phyloP scores from a whole-genome alignment of 805 yeast genomes.

The Metschnikowia aberdeeniae region DNA sequence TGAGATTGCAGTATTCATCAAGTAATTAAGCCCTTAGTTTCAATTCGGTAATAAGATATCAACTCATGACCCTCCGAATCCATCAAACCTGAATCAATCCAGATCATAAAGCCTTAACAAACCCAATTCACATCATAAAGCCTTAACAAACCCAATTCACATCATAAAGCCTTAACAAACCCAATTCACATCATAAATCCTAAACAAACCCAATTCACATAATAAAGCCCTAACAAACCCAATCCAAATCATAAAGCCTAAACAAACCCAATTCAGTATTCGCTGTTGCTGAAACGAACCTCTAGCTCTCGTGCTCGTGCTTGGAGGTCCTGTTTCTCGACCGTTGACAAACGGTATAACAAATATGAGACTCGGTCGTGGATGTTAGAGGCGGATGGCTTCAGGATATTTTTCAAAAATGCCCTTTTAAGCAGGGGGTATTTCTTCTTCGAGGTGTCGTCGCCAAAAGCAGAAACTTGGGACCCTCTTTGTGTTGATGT shows the following conservation, averaged over 20 bases:
- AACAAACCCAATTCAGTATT: neutral
- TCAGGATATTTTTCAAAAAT: conserved; percentile 10
- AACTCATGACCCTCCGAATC: no score
- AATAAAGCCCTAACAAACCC: no score
- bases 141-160: neutral
- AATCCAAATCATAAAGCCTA: no score
- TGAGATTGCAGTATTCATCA: neutral
- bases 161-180: no score
- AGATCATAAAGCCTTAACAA: no score
- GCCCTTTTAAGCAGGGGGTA: conserved; percentile 13
- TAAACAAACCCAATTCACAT: neutral
- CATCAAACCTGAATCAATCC: no score
- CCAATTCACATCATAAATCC: neutral
- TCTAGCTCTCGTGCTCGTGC: conserved; percentile 15
- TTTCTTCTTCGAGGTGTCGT: neutral
- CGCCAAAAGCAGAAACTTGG: conserved; percentile 3
- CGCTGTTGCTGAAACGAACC: conserved; percentile 11
- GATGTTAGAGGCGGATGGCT: conserved; percentile 11
- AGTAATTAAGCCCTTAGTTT: neutral
- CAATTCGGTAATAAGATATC: neutral
- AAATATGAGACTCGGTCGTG: conserved; percentile 21
- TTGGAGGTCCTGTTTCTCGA: conserved; percentile 11
- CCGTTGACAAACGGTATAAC: conserved; percentile 15
- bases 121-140: neutral
- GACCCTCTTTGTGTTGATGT: conserved; percentile 10